Conservation (phyloP, 2,329 filamentous ascomycete genomes). For the Verticillium dahliae region DNA sequence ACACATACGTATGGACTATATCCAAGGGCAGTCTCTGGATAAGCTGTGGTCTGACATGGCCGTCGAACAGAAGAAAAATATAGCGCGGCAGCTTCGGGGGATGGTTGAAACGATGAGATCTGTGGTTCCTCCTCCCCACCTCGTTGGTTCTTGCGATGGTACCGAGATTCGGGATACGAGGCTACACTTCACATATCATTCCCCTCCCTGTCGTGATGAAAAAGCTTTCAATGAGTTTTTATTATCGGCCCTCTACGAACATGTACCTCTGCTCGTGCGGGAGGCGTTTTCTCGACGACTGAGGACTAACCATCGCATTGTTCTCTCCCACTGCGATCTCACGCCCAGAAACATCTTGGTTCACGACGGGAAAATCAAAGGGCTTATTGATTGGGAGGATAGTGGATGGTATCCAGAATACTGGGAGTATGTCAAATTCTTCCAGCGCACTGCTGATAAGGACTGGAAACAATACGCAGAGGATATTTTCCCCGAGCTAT, state of each 20-base stretch:
- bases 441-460: constrained; percentile 12
- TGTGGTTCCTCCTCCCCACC: constrained; percentile 11
- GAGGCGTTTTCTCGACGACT: constrained; percentile 15
- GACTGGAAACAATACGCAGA: constrained; percentile 16
- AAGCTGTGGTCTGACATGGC: constrained; percentile 17
- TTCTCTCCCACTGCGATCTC: constrained; percentile 40
- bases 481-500: constrained; percentile 17
- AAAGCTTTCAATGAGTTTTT: constrained; percentile 18
- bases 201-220: constrained; percentile 15
- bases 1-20: constrained; percentile 17
- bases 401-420: constrained; percentile 21
- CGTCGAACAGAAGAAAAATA: constrained; percentile 12
- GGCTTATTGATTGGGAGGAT: constrained; percentile 20
- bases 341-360: constrained; percentile 36
- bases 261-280: constrained; percentile 12
- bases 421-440: constrained; percentile 29
- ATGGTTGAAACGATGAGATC: constrained; percentile 18
- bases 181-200: constrained; percentile 12
- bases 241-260: constrained; percentile 9
- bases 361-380: constrained; percentile 27
- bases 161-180: constrained; percentile 18
- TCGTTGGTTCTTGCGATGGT: constrained; percentile 19
- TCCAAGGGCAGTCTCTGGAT: constrained; percentile 17
- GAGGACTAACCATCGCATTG: constrained; percentile 20
- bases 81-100: constrained; percentile 16